Evolutionary conservation across 768 basidiomycete genomes (phyloP), one percentile per base, ranked within the genome.

Genomic region (Thelephora aurantiotincta): DNA sequence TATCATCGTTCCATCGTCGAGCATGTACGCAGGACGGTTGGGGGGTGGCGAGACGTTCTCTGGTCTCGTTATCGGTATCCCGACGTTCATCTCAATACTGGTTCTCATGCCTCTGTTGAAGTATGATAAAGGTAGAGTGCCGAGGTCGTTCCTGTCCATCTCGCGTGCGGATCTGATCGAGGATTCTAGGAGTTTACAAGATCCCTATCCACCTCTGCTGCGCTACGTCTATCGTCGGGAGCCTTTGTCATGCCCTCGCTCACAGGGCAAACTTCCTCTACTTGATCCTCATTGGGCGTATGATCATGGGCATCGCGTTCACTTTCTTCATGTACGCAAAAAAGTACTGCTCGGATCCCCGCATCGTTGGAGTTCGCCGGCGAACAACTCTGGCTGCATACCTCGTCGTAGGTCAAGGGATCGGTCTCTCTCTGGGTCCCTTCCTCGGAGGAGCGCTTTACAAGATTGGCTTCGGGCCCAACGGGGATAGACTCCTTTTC

Each of bases 1-100:
- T 59, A 73, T 82, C 48, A 67, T 81, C 36, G 75, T 84, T 3
- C 78, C 81, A 2, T 80, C 81, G 1, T 75, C 79, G 1, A 75
- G 73, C 54, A 65, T 68, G 45, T 82, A 84, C 55, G 75, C 78
- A 0, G 68, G 74, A 50, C 65, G 73, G 52, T 64, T 83, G 6
- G 80, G 80, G 19, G 82, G 81, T 14, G 71, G 65, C n/a, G 65
- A 77, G n/a, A 78, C 77, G 0, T 85, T 84, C 57, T 77, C 80
- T 33, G 80, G 82, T 45, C 55, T 85, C 5, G 71, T 72, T 33
- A 75, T 82, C 49, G 82, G 82, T 53, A 78, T 84, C 50, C 82
- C 80, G 9, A 74, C 76, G 9, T 61, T 75, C 2, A 71, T 82
- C 49, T 72, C 79, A 30, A 80, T 78, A 0, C 51, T 84, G 0